A percentile compares a stretch with the other conserved stretches of the same genome.
These are phyloP conservation scores for Pseudogymnoascus sp. DNA, from an alignment of 2,329 filamentous ascomycete genomes.

Conservation along the genomic window DNA sequence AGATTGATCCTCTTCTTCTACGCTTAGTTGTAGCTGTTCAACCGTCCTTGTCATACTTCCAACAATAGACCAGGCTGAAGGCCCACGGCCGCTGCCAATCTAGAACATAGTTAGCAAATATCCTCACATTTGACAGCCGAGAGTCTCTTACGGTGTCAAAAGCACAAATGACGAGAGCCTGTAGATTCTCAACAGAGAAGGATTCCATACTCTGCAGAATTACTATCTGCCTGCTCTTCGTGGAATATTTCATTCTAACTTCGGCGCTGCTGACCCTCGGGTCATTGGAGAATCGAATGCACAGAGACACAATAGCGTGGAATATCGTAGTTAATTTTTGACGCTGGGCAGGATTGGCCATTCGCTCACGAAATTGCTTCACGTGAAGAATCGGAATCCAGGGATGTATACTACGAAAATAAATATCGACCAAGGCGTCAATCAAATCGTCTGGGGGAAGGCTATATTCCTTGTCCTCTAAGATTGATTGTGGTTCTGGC, in stretches of 20 bases:
- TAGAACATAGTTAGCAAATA: constrained; percentile 6
- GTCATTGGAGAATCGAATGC: constrained; percentile 19
- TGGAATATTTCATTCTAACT: constrained; percentile 18
- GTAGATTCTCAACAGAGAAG: constrained; percentile 31
- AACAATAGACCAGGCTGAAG: constrained; percentile 31
- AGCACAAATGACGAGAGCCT: constrained; percentile 32
- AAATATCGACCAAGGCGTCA: constrained; percentile 26
- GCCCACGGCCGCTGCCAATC: constrained; percentile 30
- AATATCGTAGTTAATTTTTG: constrained; percentile 22
- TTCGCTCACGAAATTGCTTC: constrained; percentile 24
- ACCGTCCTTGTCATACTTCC: constrained; percentile 32
- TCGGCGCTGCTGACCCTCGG: constrained; percentile 15
- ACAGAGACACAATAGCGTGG: constrained; percentile 25
- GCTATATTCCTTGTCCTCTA: not conserved
- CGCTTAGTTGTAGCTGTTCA: constrained; percentile 29
- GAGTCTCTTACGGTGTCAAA: constrained; percentile 27
- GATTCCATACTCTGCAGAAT: constrained; percentile 30
- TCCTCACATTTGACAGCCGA: not conserved
- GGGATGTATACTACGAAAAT: constrained; percentile 29
- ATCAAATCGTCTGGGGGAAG: constrained; percentile 23
- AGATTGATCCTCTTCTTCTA: constrained; percentile 26
- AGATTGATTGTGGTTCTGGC: not conserved
- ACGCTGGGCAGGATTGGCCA: constrained; percentile 18
- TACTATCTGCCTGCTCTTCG: constrained; percentile 21
- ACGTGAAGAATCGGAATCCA: constrained; percentile 32